Evolutionary conservation across 805 yeast species (phyloP), one percentile per base, ranked within the genome.

Genomic region (Zygosaccharomyces rouxii): DNA sequence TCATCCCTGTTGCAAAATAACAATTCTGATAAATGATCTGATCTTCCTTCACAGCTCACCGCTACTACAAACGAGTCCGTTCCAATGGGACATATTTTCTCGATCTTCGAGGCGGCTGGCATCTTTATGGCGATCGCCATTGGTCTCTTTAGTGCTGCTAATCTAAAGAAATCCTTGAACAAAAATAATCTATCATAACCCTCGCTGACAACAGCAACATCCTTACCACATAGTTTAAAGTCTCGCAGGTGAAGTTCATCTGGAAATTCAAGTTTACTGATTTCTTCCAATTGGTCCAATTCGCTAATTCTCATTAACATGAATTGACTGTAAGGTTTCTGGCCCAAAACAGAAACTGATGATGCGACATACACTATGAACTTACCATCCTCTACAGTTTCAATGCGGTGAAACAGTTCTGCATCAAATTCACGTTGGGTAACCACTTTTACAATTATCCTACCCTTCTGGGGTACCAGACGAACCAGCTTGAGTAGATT

Each of bases 391-490:
- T 51, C 46, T 5, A 48, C 38, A 10, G 38, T 31, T 29, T 42
- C 47, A 13, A 48, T 45, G 21, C 33, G 42, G 1, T 48, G 42
- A 13, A 42, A 42, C 21, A 48, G 10, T n/a, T 14, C 37, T 1
- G 41, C 14, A 1, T 38, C 30, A 35, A 58, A 52, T n/a, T 37
- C 19, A 28, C 37, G 42, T 7, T 31, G 42, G 14, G 26, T 28
- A 1, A 51, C 23, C 14, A 48, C 52, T 38, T 48, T 35, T 2
- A 55, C 48, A 5, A 19, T 21, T 3, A 61, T 50, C 10, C 46
- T 52, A 16, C 55, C 53, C 14, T 52, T 49, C n/a, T 26, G n/a
- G 3, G 63, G 57, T 5, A 51, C 30, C 9, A 61, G 30, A 16
- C 47, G 45, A 7, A 57, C 54, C 16, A 54, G 40, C 39, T 59